A percentile compares a stretch with the other conserved stretches of the same genome.
Evolutionary conservation across 148 eudicot genomes (phyloP).

Genomic region (Salicornia ramosissima): DNA sequence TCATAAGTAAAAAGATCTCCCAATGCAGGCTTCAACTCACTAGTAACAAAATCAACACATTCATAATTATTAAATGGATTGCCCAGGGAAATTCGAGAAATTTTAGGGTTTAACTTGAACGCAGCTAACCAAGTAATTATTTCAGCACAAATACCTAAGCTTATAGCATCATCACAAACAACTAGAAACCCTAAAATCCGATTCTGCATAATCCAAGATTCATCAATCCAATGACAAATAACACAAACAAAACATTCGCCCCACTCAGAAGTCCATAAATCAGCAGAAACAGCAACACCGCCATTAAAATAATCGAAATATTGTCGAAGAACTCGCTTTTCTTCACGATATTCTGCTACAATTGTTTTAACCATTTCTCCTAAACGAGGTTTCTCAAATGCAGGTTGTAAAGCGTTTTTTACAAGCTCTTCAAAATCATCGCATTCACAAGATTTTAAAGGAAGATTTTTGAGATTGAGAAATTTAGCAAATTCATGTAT

Average conservation of each 20-base stretch:
- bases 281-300: conserved; percentile 1
- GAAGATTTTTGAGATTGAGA: background rate
- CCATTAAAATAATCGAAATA: background rate
- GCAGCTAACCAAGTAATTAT: background rate
- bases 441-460: background rate
- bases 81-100: background rate
- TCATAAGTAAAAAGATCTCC: background rate
- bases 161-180: background rate
- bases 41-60: conserved; percentile 1
- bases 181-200: conserved; percentile 13
- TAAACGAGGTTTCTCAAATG: background rate
- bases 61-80: background rate
- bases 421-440: background rate
- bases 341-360: background rate
- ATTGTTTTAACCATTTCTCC: background rate
- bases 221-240: conserved; percentile 19
- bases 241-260: conserved; percentile 6
- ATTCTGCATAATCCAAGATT: background rate
- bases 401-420: background rate
- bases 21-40: background rate
- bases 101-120: background rate
- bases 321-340: background rate
- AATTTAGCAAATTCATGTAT: background rate
- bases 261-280: conserved; percentile 11
- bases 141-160: background rate